Conservation (phyloP, 164 flowering plant species). For the Tetracentron sinense region DNA sequence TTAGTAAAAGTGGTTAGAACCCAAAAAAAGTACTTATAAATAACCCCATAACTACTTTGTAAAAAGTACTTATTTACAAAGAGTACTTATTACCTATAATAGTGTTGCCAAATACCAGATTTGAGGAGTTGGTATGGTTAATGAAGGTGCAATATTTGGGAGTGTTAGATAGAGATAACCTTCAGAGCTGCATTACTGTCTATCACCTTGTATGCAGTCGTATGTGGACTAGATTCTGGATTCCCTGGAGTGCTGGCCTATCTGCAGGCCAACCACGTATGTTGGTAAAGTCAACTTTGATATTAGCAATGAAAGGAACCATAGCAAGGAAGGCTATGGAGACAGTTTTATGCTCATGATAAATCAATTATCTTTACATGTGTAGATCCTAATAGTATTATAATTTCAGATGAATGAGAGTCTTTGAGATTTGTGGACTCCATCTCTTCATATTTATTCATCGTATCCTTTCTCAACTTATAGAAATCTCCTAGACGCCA, state of each 20-base stretch:
- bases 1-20: no score
- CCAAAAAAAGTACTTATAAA: no score
- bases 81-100: no score
- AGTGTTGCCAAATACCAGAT: not conserved
- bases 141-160: not conserved
- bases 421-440: not conserved
- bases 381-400: not conserved
- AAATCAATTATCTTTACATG: not conserved
- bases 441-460: not conserved
- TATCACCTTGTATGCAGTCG: not conserved
- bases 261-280: no score
- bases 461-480: not conserved
- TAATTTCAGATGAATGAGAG: not conserved
- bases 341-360: not conserved
- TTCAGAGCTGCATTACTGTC: not conserved
- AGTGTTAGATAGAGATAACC: not conserved
- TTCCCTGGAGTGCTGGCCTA: not conserved
- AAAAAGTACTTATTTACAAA: no score
- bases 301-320: not conserved
- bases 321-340: not conserved
- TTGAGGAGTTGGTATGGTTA: not conserved
- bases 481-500: no score
- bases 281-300: not conserved
- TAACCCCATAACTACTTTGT: no score
- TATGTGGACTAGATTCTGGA: not conserved